A percentile compares a stretch with the other conserved stretches of the same genome.
Conservation (phyloP, 176 grass and related monocot species). For the Bolboschoenus planiculmis region DNA sequence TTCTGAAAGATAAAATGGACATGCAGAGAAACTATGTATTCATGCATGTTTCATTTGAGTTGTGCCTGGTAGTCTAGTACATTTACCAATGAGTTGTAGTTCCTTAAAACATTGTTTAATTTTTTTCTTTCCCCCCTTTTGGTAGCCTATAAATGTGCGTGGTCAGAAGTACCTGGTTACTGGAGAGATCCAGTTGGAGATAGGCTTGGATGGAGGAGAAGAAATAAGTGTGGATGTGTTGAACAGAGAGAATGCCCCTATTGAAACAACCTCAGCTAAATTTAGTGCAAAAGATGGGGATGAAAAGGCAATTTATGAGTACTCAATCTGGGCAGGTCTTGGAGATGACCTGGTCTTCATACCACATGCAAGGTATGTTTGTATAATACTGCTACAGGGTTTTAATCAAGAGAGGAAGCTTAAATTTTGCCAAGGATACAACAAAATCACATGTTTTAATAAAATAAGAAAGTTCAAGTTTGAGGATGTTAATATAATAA, state of each 20-base stretch:
- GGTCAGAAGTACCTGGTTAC: constrained; percentile 87
- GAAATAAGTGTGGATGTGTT: constrained; percentile 64
- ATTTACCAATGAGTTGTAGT: not conserved
- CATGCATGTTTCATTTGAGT: not conserved
- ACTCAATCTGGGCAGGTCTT: constrained; percentile 78
- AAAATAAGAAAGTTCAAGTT: not conserved
- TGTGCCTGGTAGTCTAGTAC: constrained; percentile 1
- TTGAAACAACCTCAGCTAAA: constrained; percentile 45
- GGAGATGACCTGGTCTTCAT: constrained; percentile 73
- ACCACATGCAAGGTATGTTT: constrained; percentile 60
- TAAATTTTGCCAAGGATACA: not conserved
- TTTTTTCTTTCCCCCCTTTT: not conserved
- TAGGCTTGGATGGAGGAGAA: constrained; percentile 43
- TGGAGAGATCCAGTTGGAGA: constrained; percentile 76
- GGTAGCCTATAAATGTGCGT: constrained; percentile 63
- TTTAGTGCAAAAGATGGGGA: constrained; percentile 42
- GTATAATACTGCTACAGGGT: not conserved
- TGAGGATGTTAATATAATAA: not conserved
- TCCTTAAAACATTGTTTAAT: constrained; percentile 18
- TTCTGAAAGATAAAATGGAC: not conserved
- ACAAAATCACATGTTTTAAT: not conserved
- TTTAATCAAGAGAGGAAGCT: not conserved
- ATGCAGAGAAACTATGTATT: not conserved
- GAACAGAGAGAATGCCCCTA: constrained; percentile 40
- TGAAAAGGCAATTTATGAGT: constrained; percentile 59